Evolutionary conservation across 192 early-diverging fungal species (phyloP).

Genomic region (Coemansia sp.): DNA sequence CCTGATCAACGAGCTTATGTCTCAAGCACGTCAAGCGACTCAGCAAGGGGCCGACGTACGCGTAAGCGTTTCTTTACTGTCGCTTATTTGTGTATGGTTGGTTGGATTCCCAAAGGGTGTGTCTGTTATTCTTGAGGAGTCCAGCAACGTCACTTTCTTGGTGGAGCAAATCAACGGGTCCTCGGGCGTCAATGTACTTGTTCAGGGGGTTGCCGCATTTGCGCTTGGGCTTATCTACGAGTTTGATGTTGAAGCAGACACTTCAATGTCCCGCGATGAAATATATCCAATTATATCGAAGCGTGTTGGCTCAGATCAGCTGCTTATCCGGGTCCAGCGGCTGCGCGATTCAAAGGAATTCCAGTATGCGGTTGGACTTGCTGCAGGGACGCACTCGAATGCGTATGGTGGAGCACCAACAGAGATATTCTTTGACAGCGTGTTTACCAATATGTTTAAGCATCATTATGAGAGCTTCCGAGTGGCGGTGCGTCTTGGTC

Average conservation of each 20-base stretch:
- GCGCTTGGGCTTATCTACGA: constrained; percentile 83
- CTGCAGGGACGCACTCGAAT: constrained; percentile 63
- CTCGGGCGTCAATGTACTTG: constrained; percentile 77
- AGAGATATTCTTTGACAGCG: constrained; percentile 76
- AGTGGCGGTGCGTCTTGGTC: constrained; percentile 24
- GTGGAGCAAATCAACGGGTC: constrained; percentile 89
- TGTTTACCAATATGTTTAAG: constrained; percentile 86
- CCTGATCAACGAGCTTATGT: constrained; percentile 86
- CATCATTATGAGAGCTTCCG: constrained; percentile 68
- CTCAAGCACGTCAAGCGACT: constrained; percentile 59
- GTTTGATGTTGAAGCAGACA: constrained; percentile 81
- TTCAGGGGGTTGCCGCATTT: constrained; percentile 90
- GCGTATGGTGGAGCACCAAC: constrained; percentile 64
- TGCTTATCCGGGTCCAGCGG: constrained; percentile 77
- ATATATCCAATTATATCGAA: constrained; percentile 83
- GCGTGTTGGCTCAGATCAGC: constrained; percentile 86
- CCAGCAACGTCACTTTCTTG: constrained; percentile 85
- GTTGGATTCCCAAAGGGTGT: constrained; percentile 78
- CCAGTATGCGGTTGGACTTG: constrained; percentile 66
- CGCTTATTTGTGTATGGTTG: constrained; percentile 84
- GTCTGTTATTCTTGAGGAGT: constrained; percentile 82
- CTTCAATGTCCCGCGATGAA: constrained; percentile 65
- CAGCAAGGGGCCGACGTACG: constrained; percentile 67
- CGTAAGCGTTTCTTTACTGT: constrained; percentile 74
- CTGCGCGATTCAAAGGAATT: constrained; percentile 82